Evolutionary conservation across 1,284 basidiomycete genomes (phyloP), one percentile per base, ranked within the genome.

Genomic region (Hemileia vastatrix): DNA sequence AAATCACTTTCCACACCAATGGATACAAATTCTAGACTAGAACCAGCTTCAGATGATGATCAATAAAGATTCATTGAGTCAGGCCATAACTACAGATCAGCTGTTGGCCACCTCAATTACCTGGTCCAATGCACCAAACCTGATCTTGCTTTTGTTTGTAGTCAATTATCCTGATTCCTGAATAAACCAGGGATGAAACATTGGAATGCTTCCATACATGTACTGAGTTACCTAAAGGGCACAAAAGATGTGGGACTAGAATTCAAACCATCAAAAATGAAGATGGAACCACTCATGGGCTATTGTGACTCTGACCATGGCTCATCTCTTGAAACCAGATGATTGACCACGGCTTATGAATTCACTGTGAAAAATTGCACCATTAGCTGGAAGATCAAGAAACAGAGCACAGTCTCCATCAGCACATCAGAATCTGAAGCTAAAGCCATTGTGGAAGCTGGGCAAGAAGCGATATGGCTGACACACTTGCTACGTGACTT

Each of bases 101-200:
- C 40, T 1, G 24, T 60, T 1, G 58, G 58, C 15, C 18, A 21
- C 6, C 50, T 60, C 5, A 60, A 36, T 19, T 60, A 60, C 43
- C 24, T 60, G 5, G 13, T 40, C 3, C 24, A 43, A 1, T 27
- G 50, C 15, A 60, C 58, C 1, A 21, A 40, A 2, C 51, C 51
- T 1, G 47, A 59, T 31, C 51, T 53, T 15, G 18, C 48, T 4
- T 59, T 40, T 53, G 49, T 50, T 15, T 36, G 52, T 4, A 36
- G 58, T 8, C 21, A n/a, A 3, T 21, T 60, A 9, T 60, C 58
- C 11, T 21, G 31, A 27, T 51, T 52, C 43, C 50, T 60, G 8
- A 23, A 52, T 27, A 44, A 47, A 33, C 58, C 51, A 18, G 31
- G 27, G 11, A 31, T 53, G 9, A 36, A 11, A n/a, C 49, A 52